phyloP scores from a whole-genome alignment of 768 basidiomycete species.

The Rhodosporidiobolus sp. region DNA sequence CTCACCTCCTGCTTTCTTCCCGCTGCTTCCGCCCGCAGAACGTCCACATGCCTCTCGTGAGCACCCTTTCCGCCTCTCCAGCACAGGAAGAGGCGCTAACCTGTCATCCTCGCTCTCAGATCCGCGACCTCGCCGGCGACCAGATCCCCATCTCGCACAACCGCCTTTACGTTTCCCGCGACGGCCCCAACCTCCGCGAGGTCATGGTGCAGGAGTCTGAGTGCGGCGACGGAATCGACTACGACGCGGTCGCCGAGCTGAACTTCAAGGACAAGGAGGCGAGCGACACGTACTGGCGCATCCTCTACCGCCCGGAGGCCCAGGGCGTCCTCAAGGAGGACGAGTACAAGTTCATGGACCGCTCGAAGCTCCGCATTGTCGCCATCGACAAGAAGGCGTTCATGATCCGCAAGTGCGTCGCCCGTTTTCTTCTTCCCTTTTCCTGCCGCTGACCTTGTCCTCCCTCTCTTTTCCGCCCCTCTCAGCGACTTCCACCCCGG shows the following conservation, averaged over 20 bases:
- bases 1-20: no score
- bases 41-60: constrained; percentile 1
- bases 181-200: constrained; percentile 11
- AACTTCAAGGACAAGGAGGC: constrained; percentile 7
- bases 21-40: background rate
- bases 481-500: constrained; percentile 7
- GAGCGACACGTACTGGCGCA: constrained; percentile 7
- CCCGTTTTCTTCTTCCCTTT: background rate
- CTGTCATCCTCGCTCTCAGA: background rate
- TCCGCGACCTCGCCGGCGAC: constrained; percentile 21
- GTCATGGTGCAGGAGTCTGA: constrained; percentile 7
- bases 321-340: constrained; percentile 1
- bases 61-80: background rate
- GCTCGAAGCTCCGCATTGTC: constrained; percentile 9
- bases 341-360: constrained; percentile 23
- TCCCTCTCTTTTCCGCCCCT: background rate
- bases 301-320: background rate
- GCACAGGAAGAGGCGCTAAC: no score
- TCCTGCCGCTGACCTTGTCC: background rate
- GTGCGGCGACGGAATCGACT: constrained; percentile 16
- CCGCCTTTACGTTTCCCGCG: constrained; percentile 8
- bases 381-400: constrained; percentile 2
- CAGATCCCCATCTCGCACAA: constrained; percentile 20
- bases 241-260: constrained; percentile 17
- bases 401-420: constrained; percentile 13